Percentiles rank a stretch among this genome's conserved stretches.
These are phyloP conservation scores for Amborella trichopoda DNA, from an alignment of 164 flowering plant species.

Conservation along the genomic window DNA sequence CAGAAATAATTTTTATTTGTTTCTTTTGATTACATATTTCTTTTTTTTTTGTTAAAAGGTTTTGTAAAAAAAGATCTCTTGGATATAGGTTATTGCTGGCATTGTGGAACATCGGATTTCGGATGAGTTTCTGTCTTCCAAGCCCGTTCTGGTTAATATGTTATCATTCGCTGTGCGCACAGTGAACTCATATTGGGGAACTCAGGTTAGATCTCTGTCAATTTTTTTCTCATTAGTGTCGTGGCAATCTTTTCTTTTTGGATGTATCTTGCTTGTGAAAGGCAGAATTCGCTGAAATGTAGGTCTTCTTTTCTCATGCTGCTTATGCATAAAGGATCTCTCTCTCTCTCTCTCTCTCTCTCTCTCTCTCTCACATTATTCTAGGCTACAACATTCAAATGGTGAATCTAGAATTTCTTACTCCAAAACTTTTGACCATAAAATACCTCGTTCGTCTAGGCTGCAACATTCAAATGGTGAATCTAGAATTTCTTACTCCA, in stretches of 20 bases:
- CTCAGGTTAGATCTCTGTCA: conserved; percentile 45
- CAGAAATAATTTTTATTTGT: no score
- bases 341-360: not conserved
- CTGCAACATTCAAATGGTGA: no score
- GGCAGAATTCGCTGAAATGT: no score
- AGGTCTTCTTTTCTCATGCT: no score
- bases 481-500: no score
- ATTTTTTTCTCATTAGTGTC: not conserved
- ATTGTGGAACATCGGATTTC: conserved; percentile 81
- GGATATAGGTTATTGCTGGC: conserved; percentile 86
- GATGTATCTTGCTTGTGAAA: not conserved
- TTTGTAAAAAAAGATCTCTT: no score
- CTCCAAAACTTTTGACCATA: no score
- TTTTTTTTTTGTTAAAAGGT: no score
- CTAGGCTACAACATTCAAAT: not conserved
- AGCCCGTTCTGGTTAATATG: conserved; percentile 54
- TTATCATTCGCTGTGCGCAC: conserved; percentile 69
- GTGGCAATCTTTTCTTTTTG: not conserved
- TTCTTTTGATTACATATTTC: no score
- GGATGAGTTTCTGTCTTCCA: conserved; percentile 51
- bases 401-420: no score
- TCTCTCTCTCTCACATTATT: not conserved
- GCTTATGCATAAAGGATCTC: not conserved
- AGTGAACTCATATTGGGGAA: conserved; percentile 84
- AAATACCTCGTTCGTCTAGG: no score